Evolutionary conservation across 129 eudicot genomes (phyloP).

Genomic region (Silybum marianum): DNA sequence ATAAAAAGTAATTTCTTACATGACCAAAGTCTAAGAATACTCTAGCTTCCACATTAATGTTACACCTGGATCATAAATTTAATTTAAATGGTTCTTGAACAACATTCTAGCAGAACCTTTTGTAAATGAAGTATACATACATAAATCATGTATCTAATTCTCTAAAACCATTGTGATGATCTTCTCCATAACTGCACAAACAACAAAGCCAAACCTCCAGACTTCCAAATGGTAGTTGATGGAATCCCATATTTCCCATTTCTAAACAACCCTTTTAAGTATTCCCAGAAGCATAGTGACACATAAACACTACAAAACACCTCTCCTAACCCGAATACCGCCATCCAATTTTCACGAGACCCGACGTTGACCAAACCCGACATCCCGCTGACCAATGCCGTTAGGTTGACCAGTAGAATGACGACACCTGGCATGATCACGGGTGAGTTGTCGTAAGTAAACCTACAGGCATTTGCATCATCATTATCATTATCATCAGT

Average conservation of each 20-base stretch:
- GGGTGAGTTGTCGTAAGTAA: conserved; percentile 49
- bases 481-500: neutral
- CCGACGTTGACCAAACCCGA: conserved; percentile 14
- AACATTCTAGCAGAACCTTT: too few species aligned
- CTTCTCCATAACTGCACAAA: conserved; percentile 38
- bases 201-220: conserved; percentile 40
- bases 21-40: too few species aligned
- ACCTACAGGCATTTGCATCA: conserved; percentile 32
- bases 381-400: conserved; percentile 37
- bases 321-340: conserved; percentile 30
- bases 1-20: too few species aligned
- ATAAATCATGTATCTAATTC: neutral
- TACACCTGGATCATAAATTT: too few species aligned
- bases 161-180: conserved; percentile 20
- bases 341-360: neutral
- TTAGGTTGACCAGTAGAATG: conserved; percentile 42
- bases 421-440: conserved; percentile 43
- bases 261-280: conserved; percentile 49
- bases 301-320: conserved; percentile 38
- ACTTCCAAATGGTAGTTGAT: conserved; percentile 35
- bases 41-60: too few species aligned
- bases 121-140: neutral
- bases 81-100: too few species aligned
- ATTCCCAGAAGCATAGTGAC: conserved; percentile 46
- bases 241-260: conserved; percentile 60